Evolutionary conservation across 1,139 yeast species (phyloP), one percentile per base, ranked within the genome.

Genomic region (Yamadazyma sp.): DNA sequence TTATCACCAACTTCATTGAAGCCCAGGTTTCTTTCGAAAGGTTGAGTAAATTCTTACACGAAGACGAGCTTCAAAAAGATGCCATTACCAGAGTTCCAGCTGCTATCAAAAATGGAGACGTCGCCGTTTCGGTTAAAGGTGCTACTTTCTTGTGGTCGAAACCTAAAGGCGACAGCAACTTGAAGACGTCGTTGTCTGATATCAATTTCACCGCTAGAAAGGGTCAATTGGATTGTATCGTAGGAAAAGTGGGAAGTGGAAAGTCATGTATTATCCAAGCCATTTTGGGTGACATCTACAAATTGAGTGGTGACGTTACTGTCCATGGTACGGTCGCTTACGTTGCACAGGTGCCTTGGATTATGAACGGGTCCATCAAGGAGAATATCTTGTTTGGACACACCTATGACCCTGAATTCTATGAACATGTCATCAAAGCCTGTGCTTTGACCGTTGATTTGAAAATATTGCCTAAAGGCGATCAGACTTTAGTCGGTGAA

Each of bases 191-290:
- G 0, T 64, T 87, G 36, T 56, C 61, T 27, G 60, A 78, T 43
- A 64, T 85, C 28, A 55, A 69, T 42, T 77, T 83, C 45, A 50
- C 56, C 6, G 87, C 85, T 2, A 63, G 56, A 14, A 74, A 74
- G 45, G 87, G 87, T 11, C 74, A 77, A 38, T 64, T 87, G 34
- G 70, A 82, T 2, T 83, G 94, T 59, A 66, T 87, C 36, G 82
- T 84, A 25, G 96, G 96, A 10, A 72, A 74, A 48, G 92, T 87
- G 25, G 95, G 95, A 6, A 57, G 86, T 12, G 95, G 95, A 38
- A 87, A 87, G 53, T 73, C 91, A 0, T 80, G 92, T 0, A 64
- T 87, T 31, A 57, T 85, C 24, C 75, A 76, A 49, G 70, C 85
- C 7, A 51, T 86, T 4, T 59, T 84, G 25, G 91, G 92, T 3